Evolutionary conservation across 345 rosid species (phyloP), one percentile per base, ranked within the genome.

Genomic region (Syzygium oleosum): DNA sequence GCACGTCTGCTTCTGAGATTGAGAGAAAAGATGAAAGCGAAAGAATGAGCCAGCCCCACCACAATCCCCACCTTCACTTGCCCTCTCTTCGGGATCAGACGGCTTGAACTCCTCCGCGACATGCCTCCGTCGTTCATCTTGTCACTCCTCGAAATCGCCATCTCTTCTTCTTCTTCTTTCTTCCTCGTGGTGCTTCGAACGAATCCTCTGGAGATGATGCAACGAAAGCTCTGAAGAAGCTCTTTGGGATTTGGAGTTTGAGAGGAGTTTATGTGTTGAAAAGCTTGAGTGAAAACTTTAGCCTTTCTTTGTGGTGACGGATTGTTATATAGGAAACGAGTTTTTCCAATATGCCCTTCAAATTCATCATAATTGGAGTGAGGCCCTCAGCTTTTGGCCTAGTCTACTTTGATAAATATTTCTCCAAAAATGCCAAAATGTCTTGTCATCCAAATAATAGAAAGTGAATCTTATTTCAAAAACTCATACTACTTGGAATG

Each of bases 51-150:
- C 86, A 94, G n/a, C 21, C 95, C 93, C 86, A 91, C 53, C 77
- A 93, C 86, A 9, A 93, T 91, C 15, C 88, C 93, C 87, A 89
- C 49, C 89, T 90, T 94, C 83, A 91, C 92, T 84, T 91, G 90
- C 25, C 95, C 96, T 85, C 96, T 89, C 87, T 79, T 91, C 1
- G 95, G 95, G 51, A 92, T 93, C 89, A 84, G 85, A 52, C 94
- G 94, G 12, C 92, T 84, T 1, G 73, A 84, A 25, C 87, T 25
- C 49, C 87, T 85, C 49, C 16, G 77, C 0, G 80, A 73, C 59
- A 22, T 25, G n/a, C 56, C 9, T 23, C 80, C 85, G 43, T 86
- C 56, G 23, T 86, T 86, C 84, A 87, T 88, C 68, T 31, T 79
- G 63, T 16, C 19, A 9, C 77, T 53, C 85, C 63, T 78, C 0